Conservation (phyloP, 768 basidiomycete species). For the Terana coerulea region DNA sequence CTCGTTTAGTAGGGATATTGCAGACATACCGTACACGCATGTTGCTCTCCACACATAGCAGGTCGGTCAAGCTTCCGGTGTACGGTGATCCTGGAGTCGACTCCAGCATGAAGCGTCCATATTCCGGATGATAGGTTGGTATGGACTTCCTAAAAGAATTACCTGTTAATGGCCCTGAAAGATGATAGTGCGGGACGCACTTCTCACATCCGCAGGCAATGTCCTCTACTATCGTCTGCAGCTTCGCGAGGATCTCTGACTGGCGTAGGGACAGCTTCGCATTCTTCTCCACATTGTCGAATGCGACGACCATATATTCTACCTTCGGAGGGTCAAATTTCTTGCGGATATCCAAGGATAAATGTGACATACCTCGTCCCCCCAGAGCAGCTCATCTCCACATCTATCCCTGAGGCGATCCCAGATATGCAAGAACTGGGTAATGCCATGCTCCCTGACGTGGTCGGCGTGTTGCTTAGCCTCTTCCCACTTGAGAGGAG, state of each 20-base stretch:
- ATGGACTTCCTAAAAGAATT: constrained; percentile 54
- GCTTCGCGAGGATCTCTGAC: constrained; percentile 84
- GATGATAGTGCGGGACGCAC: constrained; percentile 37
- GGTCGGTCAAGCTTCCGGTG: constrained; percentile 79
- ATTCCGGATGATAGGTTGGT: constrained; percentile 96
- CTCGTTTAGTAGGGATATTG: neutral
- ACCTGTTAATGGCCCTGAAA: neutral
- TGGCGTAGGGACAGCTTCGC: constrained; percentile 93
- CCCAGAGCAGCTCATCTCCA: constrained; percentile 94
- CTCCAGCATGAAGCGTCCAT: constrained; percentile 98
- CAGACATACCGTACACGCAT: constrained; percentile 83
- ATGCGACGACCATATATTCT: constrained; percentile 92
- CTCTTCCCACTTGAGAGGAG: constrained; percentile 88
- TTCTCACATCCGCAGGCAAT: constrained; percentile 54
- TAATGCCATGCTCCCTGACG: constrained; percentile 87
- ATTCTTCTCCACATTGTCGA: constrained; percentile 73
- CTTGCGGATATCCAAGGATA: constrained; percentile 1
- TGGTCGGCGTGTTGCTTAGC: constrained; percentile 76
- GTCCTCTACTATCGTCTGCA: constrained; percentile 63
- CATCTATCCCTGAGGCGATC: constrained; percentile 85
- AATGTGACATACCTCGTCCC: constrained; percentile 75
- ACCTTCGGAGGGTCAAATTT: constrained; percentile 46
- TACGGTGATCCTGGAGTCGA: constrained; percentile 96
- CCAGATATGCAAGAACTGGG: constrained; percentile 94
- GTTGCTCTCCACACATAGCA: constrained; percentile 87